These are phyloP conservation scores for Thalassiosira livingstoniorum DNA, from an alignment of 352 stramenopile genomes.

Conservation along the genomic window DNA sequence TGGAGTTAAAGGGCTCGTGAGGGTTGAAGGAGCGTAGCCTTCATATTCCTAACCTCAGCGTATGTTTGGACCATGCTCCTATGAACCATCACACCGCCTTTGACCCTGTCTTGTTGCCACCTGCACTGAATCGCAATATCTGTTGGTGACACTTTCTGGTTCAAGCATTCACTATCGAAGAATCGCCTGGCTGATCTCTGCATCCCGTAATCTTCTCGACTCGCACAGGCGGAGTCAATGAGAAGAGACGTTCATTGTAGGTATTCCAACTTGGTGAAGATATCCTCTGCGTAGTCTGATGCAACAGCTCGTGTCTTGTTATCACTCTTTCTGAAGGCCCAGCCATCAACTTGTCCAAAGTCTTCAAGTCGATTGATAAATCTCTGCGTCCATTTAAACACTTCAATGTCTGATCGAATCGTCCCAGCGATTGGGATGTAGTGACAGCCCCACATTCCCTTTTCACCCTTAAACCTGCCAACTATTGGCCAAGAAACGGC, in stretches of 20 bases:
- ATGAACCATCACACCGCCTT: background rate
- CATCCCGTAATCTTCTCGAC: background rate
- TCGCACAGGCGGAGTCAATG: background rate
- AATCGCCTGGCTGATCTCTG: background rate
- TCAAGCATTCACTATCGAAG: too few relatives aligned
- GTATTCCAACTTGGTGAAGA: slow-evolving; percentile 1
- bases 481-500: background rate
- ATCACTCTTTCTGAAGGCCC: slow-evolving; percentile 8
- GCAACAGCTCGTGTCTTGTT: background rate
- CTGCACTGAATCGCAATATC: too few relatives aligned
- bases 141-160: too few relatives aligned
- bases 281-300: slow-evolving; percentile 6
- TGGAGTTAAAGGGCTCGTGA: background rate
- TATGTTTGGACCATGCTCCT: slow-evolving; percentile 2
- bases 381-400: slow-evolving; percentile 10
- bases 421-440: slow-evolving; percentile 3
- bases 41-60: slow-evolving; percentile 10
- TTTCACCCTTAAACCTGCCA: background rate
- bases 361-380: slow-evolving; percentile 2
- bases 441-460: background rate
- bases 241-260: background rate
- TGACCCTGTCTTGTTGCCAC: background rate
- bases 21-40: background rate
- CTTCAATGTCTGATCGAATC: background rate
- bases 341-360: background rate